Evolutionary conservation across 164 flowering plant species (phyloP).

Genomic region (Houttuynia cordata): DNA sequence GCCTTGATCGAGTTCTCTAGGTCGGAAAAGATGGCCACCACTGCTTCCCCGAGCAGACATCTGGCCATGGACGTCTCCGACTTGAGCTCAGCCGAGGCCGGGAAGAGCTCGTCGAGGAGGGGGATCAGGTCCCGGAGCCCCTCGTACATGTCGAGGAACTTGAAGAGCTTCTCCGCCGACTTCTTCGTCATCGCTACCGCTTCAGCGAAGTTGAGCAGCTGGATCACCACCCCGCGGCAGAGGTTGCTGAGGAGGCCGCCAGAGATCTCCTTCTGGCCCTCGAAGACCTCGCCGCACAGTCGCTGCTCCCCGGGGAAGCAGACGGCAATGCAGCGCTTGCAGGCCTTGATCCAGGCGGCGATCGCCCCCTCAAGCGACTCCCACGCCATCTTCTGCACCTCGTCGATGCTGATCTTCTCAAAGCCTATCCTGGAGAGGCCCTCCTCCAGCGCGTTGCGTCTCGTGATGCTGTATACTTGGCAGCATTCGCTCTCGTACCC

Average conservation of each 20-base stretch:
- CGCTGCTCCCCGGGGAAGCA: constrained; percentile 41
- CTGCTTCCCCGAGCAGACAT: constrained; percentile 43
- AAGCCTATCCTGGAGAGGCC: constrained; percentile 31
- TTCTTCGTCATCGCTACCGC: constrained; percentile 52
- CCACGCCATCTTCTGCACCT: constrained; percentile 68
- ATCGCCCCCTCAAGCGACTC: constrained; percentile 54
- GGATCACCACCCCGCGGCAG: constrained; percentile 20
- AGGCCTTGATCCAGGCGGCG: constrained; percentile 45
- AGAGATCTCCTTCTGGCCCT: constrained; percentile 15
- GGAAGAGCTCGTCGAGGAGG: constrained; percentile 10
- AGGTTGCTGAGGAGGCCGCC: constrained; percentile 26
- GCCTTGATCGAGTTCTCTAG: constrained; percentile 61
- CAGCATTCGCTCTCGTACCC: constrained; percentile 65
- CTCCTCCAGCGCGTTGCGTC: constrained; percentile 34
- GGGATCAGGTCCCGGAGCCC: constrained; percentile 31
- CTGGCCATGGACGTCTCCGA: constrained; percentile 32
- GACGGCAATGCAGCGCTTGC: constrained; percentile 25
- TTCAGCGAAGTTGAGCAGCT: constrained; percentile 57
- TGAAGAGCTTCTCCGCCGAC: constrained; percentile 67
- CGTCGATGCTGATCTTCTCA: constrained; percentile 49
- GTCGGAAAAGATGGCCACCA: constrained; percentile 46
- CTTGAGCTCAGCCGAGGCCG: constrained; percentile 23
- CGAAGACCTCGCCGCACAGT: constrained; percentile 40
- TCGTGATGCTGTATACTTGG: constrained; percentile 27
- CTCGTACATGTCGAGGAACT: constrained; percentile 69